A percentile compares a stretch with the other conserved stretches of the same genome.
These are phyloP conservation scores for Elsinoe australis DNA, from an alignment of 2,329 filamentous ascomycete genomes.

Conservation along the genomic window DNA sequence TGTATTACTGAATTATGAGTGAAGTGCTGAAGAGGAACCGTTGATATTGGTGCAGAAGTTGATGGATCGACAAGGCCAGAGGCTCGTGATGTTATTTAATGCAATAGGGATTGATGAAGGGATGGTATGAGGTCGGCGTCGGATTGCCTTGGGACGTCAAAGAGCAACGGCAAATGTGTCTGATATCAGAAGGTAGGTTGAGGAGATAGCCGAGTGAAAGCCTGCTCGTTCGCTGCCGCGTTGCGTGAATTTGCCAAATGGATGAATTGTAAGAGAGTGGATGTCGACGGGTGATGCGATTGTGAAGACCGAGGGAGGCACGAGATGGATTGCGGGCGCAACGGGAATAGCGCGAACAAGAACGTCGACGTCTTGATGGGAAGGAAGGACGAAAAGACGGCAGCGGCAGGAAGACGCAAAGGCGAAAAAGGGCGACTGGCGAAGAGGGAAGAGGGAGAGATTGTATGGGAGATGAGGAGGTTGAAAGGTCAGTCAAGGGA, in stretches of 20 bases:
- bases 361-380: not conserved
- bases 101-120: conserved; percentile 6
- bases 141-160: too few species aligned
- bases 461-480: conserved; percentile 8
- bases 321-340: conserved; percentile 1
- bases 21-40: not conserved
- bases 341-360: conserved; percentile 8
- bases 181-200: conserved; percentile 7
- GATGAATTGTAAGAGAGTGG: conserved; percentile 9
- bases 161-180: conserved; percentile 9
- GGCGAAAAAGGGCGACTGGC: conserved; percentile 11
- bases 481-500: conserved; percentile 4
- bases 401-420: not conserved
- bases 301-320: not conserved
- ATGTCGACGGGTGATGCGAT: conserved; percentile 6
- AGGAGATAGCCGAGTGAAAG: conserved; percentile 12
- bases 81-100: conserved; percentile 9
- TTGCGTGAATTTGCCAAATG: not conserved
- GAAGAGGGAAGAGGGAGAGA: conserved; percentile 8
- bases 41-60: conserved; percentile 4
- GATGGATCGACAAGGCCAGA: conserved; percentile 2
- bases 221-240: conserved; percentile 12
- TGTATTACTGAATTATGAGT: conserved; percentile 16
- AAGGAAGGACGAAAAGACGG: conserved; percentile 10
- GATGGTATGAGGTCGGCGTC: too few species aligned